Evolutionary conservation across 2,329 filamentous ascomycete genomes (phyloP), one percentile per base, ranked within the genome.

Genomic region (Bipolaris oryzae): DNA sequence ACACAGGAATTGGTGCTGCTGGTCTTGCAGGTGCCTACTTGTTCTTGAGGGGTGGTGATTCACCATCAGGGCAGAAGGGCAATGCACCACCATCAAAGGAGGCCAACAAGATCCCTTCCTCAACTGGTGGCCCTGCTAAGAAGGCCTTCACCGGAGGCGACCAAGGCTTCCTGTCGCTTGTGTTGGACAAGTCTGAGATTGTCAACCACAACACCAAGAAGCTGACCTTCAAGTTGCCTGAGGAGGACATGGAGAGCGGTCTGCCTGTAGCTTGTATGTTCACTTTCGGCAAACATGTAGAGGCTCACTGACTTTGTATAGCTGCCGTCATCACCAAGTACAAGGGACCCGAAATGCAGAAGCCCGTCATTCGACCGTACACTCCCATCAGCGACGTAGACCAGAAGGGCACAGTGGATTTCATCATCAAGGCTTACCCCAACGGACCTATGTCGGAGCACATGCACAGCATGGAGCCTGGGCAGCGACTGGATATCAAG

Each of bases 141-240:
- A 76, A 77, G 62, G 81, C 83, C 55, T 89, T 98, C 77, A 90
- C 85, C 33, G 93, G 94, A 65, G 92, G 91, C 64, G 91, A 96
- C 60, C 92, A 97, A 79, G 93, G 92, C 66, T 98, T 92, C 79
- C 77, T 97, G 62, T 87, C 87, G 61, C 84, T 98, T 67, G 88
- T 90, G 80, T 83, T 98, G 54, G 86, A 91, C 54, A 87, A 89
- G 53, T 85, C 92, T 47, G 89, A 96, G 79, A 79, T 82, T 43
- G 79, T 97, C 80, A 97, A 92, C 82, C 90, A 93, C 84, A 98
- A 98, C 84, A 96, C 92, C 70, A 98, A 98, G 87, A 88, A 86
- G 70, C 84, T 98, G 75, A 88, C 90, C 69, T 98, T 99, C 79
- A 87, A 89, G 71, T 87, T 98, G 41, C 91, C 91, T 15, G 90